Base-by-base conservation (phyloP, 352 stramenopile species). In the Thalassiosira oceanica region DNA sequence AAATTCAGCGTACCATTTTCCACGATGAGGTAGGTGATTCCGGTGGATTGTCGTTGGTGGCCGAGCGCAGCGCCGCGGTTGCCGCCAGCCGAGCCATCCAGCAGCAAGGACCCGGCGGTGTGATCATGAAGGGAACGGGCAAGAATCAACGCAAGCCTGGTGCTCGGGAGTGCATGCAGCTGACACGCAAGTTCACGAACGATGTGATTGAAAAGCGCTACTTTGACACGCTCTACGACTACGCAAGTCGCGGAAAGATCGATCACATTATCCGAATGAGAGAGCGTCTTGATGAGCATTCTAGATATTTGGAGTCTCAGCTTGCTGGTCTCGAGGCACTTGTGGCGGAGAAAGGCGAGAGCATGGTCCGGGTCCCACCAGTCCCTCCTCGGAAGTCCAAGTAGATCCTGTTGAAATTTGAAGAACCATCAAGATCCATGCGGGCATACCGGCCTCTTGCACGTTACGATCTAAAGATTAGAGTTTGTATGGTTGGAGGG, bases 201-300 rank as follows among this genome's bases (percentile, higher is more conserved):
- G 45, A 57, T 15, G 51, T 84, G 3, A 84, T 88, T 58, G 69
- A 83, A 16, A 42, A 87, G 52, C 78, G 83, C 31, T 81, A 85
- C 48, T 89, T 91, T 46, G 77, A 85, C 42, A 74, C 72, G 27
- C 58, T 91, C 33, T 62, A 86, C 36, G 84, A 91, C 72, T 91
- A 91, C 68, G 87, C 80, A 15, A 75, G 68, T 43, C 65, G 84
- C 62, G 84, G 80, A 23, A 91, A 89, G 54, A 75, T 91, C 7
- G 84, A 91, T 42, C 84, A 91, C 62, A 54, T 91, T 26, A 91
- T 91, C 53, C 69, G 79, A 3, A 89, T 91, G 80, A 66, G 84
- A 43, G 84, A 91, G 55, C 72, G 84, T 3, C 50, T 91, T 43
- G 84, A 91, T 56, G 82, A 88, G 3, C 84, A 91, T 55, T 78